Evolutionary conservation across 768 basidiomycete genomes (phyloP).

Genomic region (Dioszegia crocea): DNA sequence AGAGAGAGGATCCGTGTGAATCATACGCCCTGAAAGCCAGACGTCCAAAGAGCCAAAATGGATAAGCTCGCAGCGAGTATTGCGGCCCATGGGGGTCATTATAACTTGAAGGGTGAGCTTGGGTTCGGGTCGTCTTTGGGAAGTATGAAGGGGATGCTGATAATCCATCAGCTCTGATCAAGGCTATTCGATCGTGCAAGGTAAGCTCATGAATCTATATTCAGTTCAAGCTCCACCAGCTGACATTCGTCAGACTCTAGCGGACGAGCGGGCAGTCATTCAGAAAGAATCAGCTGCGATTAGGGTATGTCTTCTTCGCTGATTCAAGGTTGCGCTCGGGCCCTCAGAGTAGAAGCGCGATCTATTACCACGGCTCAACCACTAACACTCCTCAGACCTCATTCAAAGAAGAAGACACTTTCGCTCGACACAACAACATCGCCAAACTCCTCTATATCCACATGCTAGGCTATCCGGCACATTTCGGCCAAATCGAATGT

Average conservation of each 20-base stretch:
- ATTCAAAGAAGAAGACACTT: conserved; percentile 94
- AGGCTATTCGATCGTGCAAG: conserved; percentile 97
- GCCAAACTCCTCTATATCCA: conserved; percentile 93
- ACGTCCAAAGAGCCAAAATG: not conserved
- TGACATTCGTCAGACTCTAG: conserved; percentile 64
- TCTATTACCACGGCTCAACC: too few species aligned
- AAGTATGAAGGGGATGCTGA: not conserved
- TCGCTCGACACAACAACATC: conserved; percentile 91
- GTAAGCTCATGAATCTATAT: conserved; percentile 51
- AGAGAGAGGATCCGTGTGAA: too few species aligned
- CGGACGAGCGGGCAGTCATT: conserved; percentile 94
- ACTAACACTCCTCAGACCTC: conserved; percentile 89
- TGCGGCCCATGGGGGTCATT: conserved; percentile 36
- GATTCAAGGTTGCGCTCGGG: not conserved
- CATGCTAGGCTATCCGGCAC: conserved; percentile 78
- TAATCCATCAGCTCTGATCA: conserved; percentile 72
- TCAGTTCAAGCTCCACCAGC: not conserved
- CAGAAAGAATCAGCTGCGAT: conserved; percentile 97
- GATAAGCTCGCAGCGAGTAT: conserved; percentile 10
- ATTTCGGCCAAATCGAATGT: conserved; percentile 86
- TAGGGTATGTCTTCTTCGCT: conserved; percentile 24
- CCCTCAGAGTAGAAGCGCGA: too few species aligned
- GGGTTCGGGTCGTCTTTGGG: not conserved
- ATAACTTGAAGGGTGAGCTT: conserved; percentile 50
- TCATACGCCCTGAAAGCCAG: not conserved